A percentile compares a stretch with the other conserved stretches of the same genome.
These are phyloP conservation scores for Candida andamanensis DNA, from an alignment of 805 yeast species.

Conservation along the genomic window DNA sequence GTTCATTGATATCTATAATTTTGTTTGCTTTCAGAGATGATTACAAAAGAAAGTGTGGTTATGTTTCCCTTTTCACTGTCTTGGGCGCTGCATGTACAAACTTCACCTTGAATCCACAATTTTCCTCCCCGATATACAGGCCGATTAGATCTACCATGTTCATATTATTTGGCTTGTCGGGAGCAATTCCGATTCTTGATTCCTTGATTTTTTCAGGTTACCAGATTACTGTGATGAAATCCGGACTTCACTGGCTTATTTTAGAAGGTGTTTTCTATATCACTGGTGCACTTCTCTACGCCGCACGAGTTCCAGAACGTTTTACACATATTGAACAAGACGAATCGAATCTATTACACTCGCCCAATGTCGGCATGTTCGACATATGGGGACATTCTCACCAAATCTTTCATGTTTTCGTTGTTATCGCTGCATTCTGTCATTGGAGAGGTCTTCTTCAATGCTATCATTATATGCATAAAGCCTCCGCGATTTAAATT, in stretches of 20 bases:
- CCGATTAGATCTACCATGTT: conserved; percentile 75
- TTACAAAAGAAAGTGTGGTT: conserved; percentile 28
- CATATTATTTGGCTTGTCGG: conserved; percentile 74
- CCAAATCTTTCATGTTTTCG: conserved; percentile 76
- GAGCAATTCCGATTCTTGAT: conserved; percentile 60
- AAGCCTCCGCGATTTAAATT: neutral
- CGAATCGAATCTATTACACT: conserved; percentile 10
- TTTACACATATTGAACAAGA: conserved; percentile 25
- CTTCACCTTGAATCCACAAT: conserved; percentile 59
- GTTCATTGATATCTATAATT: conserved; percentile 48
- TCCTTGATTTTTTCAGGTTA: conserved; percentile 50
- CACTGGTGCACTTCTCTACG: conserved; percentile 75
- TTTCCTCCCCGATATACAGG: conserved; percentile 68
- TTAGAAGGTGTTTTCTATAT: conserved; percentile 74
- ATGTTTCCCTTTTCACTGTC: conserved; percentile 40
- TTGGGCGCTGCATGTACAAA: conserved; percentile 61
- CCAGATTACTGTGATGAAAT: conserved; percentile 42
- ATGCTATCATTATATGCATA: conserved; percentile 50
- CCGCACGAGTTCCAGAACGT: conserved; percentile 73
- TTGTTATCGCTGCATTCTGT: conserved; percentile 69
- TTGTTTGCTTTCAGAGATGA: conserved; percentile 43
- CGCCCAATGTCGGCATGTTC: conserved; percentile 28
- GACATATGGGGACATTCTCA: conserved; percentile 80
- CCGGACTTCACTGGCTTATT: conserved; percentile 58
- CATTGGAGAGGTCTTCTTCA: conserved; percentile 63